Evolutionary conservation across 73 alveolate genomes (phyloP).

Genomic region (Stentor roeselii): DNA sequence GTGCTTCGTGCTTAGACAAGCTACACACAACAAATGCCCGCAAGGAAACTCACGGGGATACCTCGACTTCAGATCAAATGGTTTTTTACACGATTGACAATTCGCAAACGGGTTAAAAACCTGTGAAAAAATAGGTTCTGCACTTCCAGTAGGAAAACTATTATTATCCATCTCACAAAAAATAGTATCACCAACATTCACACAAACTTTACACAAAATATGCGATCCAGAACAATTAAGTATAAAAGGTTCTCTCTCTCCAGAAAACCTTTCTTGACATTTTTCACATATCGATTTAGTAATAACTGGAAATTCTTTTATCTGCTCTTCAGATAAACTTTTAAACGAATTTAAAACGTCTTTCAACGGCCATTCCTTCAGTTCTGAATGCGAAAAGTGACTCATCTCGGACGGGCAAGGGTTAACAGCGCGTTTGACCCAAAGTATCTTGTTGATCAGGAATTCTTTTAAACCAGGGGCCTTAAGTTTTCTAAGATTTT

Average conservation of each 20-base stretch:
- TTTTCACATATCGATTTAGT: neutral
- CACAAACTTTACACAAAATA: neutral
- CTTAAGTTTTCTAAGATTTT: too few relatives aligned
- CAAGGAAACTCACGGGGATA: neutral
- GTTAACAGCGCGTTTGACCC: too few relatives aligned
- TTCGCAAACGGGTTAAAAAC: neutral
- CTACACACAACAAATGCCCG: neutral
- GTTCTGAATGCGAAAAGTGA: too few relatives aligned
- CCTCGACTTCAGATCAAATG: neutral
- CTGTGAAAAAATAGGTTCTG: neutral
- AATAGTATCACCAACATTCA: neutral
- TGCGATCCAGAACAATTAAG: neutral
- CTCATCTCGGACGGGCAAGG: too few relatives aligned
- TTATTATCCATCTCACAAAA: neutral
- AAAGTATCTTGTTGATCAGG: too few relatives aligned
- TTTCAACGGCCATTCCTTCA: too few relatives aligned
- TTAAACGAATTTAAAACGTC: too few relatives aligned
- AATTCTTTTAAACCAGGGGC: too few relatives aligned
- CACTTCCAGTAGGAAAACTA: too few relatives aligned
- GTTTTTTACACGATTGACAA: neutral
- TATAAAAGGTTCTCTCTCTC: neutral
- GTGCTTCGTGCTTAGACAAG: too few relatives aligned
- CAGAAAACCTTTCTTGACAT: neutral
- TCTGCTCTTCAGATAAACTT: neutral
- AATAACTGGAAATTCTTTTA: neutral